Evolutionary conservation across 805 yeast genomes (phyloP).

Genomic region (Candida orba): DNA sequence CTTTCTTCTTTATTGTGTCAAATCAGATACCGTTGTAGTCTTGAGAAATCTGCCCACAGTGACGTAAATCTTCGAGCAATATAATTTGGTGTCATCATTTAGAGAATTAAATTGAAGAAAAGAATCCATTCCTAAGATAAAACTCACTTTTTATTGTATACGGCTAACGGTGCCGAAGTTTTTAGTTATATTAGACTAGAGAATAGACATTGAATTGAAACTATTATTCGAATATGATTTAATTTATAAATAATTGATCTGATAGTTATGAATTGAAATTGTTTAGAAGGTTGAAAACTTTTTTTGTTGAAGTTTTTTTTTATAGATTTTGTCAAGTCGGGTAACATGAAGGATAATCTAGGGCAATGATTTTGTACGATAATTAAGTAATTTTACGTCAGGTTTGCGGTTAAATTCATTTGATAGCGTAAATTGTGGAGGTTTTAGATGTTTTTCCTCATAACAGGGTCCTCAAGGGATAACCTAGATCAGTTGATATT

Average conservation of each 20-base stretch:
- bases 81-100: slow-evolving; percentile 27
- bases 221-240: background rate
- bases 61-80: slow-evolving; percentile 39
- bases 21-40: slow-evolving; percentile 98
- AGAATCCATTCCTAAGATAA: background rate
- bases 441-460: too few relatives aligned
- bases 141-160: background rate
- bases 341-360: too few relatives aligned
- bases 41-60: slow-evolving; percentile 71
- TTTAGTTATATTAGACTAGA: background rate
- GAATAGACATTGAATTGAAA: slow-evolving; percentile 1
- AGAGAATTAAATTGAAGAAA: background rate
- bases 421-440: too few relatives aligned
- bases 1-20: background rate
- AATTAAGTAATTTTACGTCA: too few relatives aligned
- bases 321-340: too few relatives aligned
- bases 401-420: too few relatives aligned
- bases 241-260: background rate
- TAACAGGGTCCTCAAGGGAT: too few relatives aligned
- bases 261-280: background rate
- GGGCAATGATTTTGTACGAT: too few relatives aligned
- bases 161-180: background rate
- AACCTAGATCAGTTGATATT: too few relatives aligned
- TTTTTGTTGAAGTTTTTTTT: too few relatives aligned
- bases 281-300: too few relatives aligned